Evolutionary conservation across 2,329 filamentous ascomycete species (phyloP).

Genomic region (Xylaria sp.): DNA sequence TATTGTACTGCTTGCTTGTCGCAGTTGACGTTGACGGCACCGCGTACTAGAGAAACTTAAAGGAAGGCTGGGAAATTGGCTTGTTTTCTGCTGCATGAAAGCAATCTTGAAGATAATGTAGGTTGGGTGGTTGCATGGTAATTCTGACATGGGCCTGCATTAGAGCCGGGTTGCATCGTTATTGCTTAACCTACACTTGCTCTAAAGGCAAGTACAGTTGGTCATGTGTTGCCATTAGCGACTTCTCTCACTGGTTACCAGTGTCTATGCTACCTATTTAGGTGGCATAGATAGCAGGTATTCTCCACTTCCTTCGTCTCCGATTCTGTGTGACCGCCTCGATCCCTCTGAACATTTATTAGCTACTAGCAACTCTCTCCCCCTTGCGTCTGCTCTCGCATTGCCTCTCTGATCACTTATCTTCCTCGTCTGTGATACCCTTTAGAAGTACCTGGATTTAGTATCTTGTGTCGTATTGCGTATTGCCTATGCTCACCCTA

Average conservation of each 20-base stretch:
- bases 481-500: constrained; percentile 1
- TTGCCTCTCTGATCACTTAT: constrained; percentile 9
- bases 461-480: background rate
- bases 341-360: constrained; percentile 9
- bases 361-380: background rate
- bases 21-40: no score
- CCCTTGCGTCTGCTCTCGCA: background rate
- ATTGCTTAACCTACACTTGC: background rate
- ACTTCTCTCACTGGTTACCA: background rate
- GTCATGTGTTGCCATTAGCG: background rate
- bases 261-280: background rate
- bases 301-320: constrained; percentile 9
- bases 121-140: background rate
- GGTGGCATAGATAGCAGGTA: background rate
- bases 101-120: background rate
- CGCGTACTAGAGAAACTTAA: background rate
- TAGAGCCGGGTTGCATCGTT: background rate
- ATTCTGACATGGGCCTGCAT: background rate
- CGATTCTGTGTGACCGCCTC: constrained; percentile 33
- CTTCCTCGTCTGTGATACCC: background rate
- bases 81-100: background rate
- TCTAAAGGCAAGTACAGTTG: background rate
- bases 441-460: background rate
- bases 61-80: constrained; percentile 7
- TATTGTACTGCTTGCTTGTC: background rate